A percentile compares a stretch with the other conserved stretches of the same genome.
Evolutionary conservation across 148 eudicot species (phyloP).

Genomic region (Oxyria digyna): DNA sequence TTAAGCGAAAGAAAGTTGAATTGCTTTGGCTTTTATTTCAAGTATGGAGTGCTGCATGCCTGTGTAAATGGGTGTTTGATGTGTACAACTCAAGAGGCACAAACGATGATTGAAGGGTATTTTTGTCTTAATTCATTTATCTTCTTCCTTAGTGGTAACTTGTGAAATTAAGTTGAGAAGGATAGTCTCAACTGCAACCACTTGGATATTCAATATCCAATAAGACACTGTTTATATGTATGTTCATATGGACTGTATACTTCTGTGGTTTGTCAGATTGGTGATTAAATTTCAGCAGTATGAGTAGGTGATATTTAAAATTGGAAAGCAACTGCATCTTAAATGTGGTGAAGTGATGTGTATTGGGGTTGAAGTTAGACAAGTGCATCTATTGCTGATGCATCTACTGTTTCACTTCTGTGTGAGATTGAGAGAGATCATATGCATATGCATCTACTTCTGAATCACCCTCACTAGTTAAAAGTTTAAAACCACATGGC

Average conservation of each 20-base stretch:
- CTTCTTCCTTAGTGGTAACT: neutral
- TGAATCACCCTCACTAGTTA: no score
- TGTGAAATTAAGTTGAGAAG: neutral
- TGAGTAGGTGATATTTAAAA: neutral
- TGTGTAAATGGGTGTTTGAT: neutral
- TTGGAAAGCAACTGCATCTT: neutral
- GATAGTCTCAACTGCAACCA: neutral
- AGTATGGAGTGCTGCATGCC: neutral
- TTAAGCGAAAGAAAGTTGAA: neutral
- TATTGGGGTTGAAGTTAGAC: neutral
- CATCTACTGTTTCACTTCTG: neutral
- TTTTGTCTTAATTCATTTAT: neutral
- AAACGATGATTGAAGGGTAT: neutral
- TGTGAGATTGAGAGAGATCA: no score
- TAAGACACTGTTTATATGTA: no score
- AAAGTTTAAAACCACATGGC: neutral
- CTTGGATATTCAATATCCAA: no score
- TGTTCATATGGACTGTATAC: neutral
- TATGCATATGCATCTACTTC: no score
- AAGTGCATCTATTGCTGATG: neutral
- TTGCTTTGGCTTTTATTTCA: neutral
- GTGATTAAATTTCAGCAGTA: neutral
- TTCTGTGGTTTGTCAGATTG: neutral
- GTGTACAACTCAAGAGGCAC: neutral
- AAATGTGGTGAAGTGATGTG: neutral